A percentile compares a stretch with the other conserved stretches of the same genome.
These are phyloP conservation scores for Aspergillus aculeatus DNA, from an alignment of 2,329 filamentous ascomycete species.

Conservation along the genomic window DNA sequence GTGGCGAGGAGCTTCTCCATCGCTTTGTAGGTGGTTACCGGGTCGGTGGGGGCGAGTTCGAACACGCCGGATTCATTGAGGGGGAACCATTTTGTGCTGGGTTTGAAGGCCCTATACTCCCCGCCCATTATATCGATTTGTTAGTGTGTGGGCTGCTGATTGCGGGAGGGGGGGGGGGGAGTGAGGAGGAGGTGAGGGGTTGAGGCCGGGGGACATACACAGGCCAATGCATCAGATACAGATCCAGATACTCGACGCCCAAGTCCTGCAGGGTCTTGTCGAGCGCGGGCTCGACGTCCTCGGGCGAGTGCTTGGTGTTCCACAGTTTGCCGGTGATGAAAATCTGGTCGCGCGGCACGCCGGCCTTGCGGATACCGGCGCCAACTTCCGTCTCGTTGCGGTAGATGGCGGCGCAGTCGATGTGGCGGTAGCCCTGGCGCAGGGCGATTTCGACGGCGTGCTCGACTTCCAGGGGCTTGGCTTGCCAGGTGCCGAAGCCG, in stretches of 20 bases:
- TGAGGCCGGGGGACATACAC: constrained; percentile 13
- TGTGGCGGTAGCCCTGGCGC: constrained; percentile 57
- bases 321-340: constrained; percentile 80
- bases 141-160: too few species aligned
- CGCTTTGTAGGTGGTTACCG: constrained; percentile 49
- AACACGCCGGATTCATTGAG: constrained; percentile 23
- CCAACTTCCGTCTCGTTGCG: constrained; percentile 72
- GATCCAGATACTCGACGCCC: neutral
- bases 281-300: constrained; percentile 63
- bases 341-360: constrained; percentile 64
- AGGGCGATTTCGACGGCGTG: neutral
- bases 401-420: constrained; percentile 61
- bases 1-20: constrained; percentile 59
- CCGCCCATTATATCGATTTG: too few species aligned
- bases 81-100: constrained; percentile 25
- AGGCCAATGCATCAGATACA: constrained; percentile 17
- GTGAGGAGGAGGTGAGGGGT: too few species aligned
- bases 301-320: constrained; percentile 67
- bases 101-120: constrained; percentile 19
- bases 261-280: constrained; percentile 60
- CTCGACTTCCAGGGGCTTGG: neutral
- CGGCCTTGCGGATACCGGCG: constrained; percentile 61
- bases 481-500: constrained; percentile 1
- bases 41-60: constrained; percentile 22
- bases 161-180: too few species aligned